Percentiles rank a stretch among this genome's conserved stretches.
Conservation (phyloP, 2,329 filamentous ascomycete species). For the Colletotrichum orchidophilum region DNA sequence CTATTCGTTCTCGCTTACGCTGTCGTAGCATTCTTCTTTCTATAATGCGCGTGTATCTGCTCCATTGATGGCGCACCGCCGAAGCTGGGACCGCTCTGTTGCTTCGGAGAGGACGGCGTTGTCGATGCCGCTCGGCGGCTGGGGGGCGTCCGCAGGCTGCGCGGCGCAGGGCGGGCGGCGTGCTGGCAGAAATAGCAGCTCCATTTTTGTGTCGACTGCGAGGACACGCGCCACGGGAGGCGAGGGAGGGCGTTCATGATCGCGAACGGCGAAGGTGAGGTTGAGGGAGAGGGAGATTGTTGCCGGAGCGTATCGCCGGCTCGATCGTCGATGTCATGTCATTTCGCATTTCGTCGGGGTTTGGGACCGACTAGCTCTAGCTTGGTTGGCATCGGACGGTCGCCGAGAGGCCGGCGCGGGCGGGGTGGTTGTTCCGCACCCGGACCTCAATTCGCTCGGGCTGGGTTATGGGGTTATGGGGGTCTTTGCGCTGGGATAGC, state of each 20-base stretch:
- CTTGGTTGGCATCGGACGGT: neutral
- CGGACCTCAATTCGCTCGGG: neutral
- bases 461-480: constrained; percentile 5
- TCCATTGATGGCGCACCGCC: constrained; percentile 61
- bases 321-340: constrained; percentile 5
- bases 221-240: constrained; percentile 44
- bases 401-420: constrained; percentile 6
- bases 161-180: constrained; percentile 40
- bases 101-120: constrained; percentile 40
- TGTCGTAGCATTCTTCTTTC: constrained; percentile 72
- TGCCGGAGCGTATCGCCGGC: neutral
- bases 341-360: constrained; percentile 18
- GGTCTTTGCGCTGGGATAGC: neutral
- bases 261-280: neutral
- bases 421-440: constrained; percentile 28
- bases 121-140: constrained; percentile 42
- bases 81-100: constrained; percentile 37
- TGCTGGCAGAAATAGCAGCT: constrained; percentile 50
- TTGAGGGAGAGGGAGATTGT: neutral
- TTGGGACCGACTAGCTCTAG: neutral
- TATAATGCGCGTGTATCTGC: constrained; percentile 70
- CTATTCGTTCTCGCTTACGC: constrained; percentile 42
- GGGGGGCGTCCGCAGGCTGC: constrained; percentile 26
- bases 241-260: constrained; percentile 53
- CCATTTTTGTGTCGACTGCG: constrained; percentile 43